Evolutionary conservation across 345 rosid genomes (phyloP).

Genomic region (Acer saccharum): DNA sequence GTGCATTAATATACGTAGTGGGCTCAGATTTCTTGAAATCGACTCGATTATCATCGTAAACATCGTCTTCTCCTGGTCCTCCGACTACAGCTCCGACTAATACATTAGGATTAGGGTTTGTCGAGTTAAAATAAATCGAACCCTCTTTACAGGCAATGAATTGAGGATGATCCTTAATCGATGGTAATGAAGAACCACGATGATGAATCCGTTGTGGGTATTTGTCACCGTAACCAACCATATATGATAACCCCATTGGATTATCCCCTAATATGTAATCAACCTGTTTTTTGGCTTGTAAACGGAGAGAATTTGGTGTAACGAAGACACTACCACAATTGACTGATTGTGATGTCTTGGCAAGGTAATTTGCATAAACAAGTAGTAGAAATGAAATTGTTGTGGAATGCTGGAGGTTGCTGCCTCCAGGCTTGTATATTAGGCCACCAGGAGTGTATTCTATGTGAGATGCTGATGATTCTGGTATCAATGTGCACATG

Average conservation of each 20-base stretch:
- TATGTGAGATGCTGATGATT: constrained; percentile 68
- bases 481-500: constrained; percentile 86
- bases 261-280: constrained; percentile 95
- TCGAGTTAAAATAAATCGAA: constrained; percentile 62
- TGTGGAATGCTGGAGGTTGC: constrained; percentile 92
- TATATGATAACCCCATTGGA: constrained; percentile 78
- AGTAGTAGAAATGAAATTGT: constrained; percentile 85
- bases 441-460: constrained; percentile 86
- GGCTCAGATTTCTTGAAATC: constrained; percentile 90
- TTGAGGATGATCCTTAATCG: constrained; percentile 61
- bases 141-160: constrained; percentile 77
- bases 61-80: constrained; percentile 80
- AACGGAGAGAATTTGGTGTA: constrained; percentile 63
- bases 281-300: constrained; percentile 76
- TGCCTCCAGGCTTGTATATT: constrained; percentile 94
- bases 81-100: constrained; percentile 86
- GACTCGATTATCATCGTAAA: constrained; percentile 58
- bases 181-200: constrained; percentile 85
- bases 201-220: constrained; percentile 90
- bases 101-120: constrained; percentile 73
- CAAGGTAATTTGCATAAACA: constrained; percentile 80
- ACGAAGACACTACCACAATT: constrained; percentile 58
- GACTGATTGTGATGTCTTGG: constrained; percentile 59
- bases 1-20: constrained; percentile 93
- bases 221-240: constrained; percentile 82